Evolutionary conservation across 2,329 filamentous ascomycete species (phyloP), one percentile per base, ranked within the genome.

Genomic region (Colletotrichum sp.): DNA sequence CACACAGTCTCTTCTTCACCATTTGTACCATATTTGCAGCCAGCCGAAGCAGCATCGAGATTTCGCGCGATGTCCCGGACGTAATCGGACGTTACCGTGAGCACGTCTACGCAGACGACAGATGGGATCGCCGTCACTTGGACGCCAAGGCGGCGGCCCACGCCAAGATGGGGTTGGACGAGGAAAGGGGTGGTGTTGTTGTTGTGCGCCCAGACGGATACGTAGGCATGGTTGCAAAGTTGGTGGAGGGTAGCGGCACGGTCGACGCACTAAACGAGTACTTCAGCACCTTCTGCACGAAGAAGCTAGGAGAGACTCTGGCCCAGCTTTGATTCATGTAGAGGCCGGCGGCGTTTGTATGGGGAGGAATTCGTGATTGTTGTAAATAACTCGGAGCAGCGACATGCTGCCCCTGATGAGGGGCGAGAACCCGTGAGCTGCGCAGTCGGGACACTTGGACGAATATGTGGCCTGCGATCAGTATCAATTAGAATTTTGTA

Each of bases 191-290:
- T 13, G 95, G 94, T 72, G 91, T 98, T 3, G 93, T 98, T 3
- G 94, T 98, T 12, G 95, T 98, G 9, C 88, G 96, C 60, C 96
- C 96, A 0, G 96, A 98, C 83, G 95, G 95, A 9, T 97, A 98
- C 83, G 94, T 98, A 32, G 95, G 94, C 26, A 90, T 95, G 77
- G 94, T 96, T 6, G 91, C 94, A 13, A 89, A 89, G 79, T 86
- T 98, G 26, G 93, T 91, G 3, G 94, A 96, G 83, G 96, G 96
- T 1, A 91, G 86, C 73, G 95, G 92, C 18, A 98, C 96, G 0
- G 92, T 95, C 1, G 94, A 98, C 80, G 95, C 93, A 18, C 86
- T 98, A 79, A 95, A 98, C 81, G 89, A 90, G 78, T 98, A 98
- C 83, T 98, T 98, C 85, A 89, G 89, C 7, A 84, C 92, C 2